Base-by-base conservation (phyloP, 148 eudicot species). In the Diospyros lotus region DNA sequence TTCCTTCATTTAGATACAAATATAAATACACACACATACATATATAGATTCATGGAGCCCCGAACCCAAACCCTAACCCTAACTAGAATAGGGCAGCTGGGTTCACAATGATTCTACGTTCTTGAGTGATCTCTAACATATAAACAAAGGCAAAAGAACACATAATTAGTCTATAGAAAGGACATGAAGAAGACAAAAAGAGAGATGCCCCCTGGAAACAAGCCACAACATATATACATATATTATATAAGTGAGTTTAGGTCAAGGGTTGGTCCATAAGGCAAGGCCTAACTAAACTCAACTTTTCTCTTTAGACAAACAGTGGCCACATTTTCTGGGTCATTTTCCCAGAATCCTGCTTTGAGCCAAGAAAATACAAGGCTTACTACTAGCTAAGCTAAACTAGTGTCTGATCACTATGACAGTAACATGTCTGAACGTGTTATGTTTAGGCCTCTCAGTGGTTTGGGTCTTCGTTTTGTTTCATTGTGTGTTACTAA, bases 21-120 rank as follows among this genome's bases (percentile, higher is more conserved):
- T 28, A 28, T 51, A 11, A 52, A 51, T 38, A 62, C 14, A 38
- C 8, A 39, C 4, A 62, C 38, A 62, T 18, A 52, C 8, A 39
- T 2, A 62, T 38, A 62, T 18, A 52, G 44, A 43, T 69, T 51
- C 72, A 52, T 69, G 58, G 72, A 69, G 72, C 72, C 72, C 72
- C 72, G 51, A 38, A 69, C 72, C 72, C 72, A 51, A 38, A 38
- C 3, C 72, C 72, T 51, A 38, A 69, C 72, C 72, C 72, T 69
- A 38, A 38, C 3, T 52, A 39, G 46, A 52, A 52, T 69, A 51
- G 59, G 59, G 71, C n/a, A 69, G 41, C n/a, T 69, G 4, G 38
- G 43, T 52, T 69, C 58, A 69, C 71, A 48, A 48, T 41, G 15
- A 50, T n/a, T 65, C 50, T 42, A 65, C 42, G 43, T 44, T 44